Evolutionary conservation across 768 basidiomycete species (phyloP).

Genomic region (Boletus coccyginus): DNA sequence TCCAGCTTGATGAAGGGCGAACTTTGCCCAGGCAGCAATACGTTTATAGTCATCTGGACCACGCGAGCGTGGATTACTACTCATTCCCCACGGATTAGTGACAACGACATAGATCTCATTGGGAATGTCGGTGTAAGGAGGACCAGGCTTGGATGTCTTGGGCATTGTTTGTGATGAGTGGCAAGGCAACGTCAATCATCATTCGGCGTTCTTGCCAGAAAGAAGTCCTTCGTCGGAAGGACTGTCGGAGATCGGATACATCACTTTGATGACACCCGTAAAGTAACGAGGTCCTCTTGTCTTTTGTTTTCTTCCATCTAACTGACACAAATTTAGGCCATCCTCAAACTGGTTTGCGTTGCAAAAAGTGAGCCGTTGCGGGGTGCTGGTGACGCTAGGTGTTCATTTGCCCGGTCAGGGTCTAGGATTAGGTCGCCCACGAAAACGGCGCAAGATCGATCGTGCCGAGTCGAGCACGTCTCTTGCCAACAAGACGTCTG

Average conservation of each 20-base stretch:
- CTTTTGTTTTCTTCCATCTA: not conserved
- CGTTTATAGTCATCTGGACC: constrained; percentile 15
- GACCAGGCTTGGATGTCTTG: constrained; percentile 21
- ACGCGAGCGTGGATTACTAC: constrained; percentile 5
- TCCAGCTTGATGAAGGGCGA: constrained; percentile 23
- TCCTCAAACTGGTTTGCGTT: constrained; percentile 60
- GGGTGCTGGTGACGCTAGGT: not conserved
- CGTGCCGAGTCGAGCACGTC: not conserved
- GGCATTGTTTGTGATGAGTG: constrained; percentile 18
- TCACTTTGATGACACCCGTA: constrained; percentile 4
- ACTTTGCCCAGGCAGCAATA: constrained; percentile 24
- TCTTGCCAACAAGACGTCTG: not conserved
- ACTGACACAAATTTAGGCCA: constrained; percentile 22
- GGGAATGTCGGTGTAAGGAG: constrained; percentile 25
- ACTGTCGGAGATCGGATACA: constrained; percentile 20
- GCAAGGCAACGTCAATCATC: no score
- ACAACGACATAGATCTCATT: constrained; percentile 24
- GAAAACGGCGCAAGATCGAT: constrained; percentile 22
- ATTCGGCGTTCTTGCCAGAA: no score
- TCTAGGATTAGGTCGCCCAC: constrained; percentile 7
- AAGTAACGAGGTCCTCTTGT: constrained; percentile 11
- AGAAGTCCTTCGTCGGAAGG: not conserved
- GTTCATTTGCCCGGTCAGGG: constrained; percentile 1
- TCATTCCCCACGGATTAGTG: constrained; percentile 24
- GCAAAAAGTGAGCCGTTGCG: constrained; percentile 42